phyloP scores from a whole-genome alignment of 2,329 filamentous ascomycete genomes.

The Ophiocordyceps camponoti-floridani region DNA sequence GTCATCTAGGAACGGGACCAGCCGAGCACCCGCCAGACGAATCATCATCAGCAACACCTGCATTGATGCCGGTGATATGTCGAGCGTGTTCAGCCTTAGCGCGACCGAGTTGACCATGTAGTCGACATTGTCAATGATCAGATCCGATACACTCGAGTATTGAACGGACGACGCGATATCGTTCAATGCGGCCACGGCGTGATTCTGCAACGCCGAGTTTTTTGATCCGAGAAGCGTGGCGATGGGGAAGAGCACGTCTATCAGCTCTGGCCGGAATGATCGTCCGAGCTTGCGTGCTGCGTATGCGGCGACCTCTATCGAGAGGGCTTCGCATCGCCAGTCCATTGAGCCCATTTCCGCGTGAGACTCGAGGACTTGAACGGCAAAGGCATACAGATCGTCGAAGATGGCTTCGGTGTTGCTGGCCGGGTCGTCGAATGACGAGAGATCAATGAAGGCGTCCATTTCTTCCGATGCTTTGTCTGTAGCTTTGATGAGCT shows the following conservation, averaged over 20 bases:
- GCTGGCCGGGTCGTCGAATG: conserved; percentile 16
- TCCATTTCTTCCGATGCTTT: conserved; percentile 36
- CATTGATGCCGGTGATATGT: conserved; percentile 79
- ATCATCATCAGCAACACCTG: conserved; percentile 93
- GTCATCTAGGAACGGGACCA: conserved; percentile 84
- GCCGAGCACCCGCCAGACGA: conserved; percentile 57
- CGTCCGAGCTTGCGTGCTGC: conserved; percentile 48
- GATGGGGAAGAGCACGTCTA: conserved; percentile 84
- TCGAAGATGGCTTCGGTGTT: conserved; percentile 31
- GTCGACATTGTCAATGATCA: conserved; percentile 84
- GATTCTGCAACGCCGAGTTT: conserved; percentile 48
- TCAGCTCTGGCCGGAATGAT: conserved; percentile 67
- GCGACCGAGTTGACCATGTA: conserved; percentile 92
- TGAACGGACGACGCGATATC: conserved; percentile 57
- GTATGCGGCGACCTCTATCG: conserved; percentile 64
- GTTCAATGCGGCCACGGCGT: conserved; percentile 73
- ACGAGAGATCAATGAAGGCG: conserved; percentile 43
- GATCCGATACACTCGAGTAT: conserved; percentile 54
- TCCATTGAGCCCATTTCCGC: conserved; percentile 32
- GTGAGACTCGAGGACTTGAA: conserved; percentile 39
- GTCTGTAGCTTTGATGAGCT: conserved; percentile 44
- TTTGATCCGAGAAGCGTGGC: conserved; percentile 69
- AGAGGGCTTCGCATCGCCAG: conserved; percentile 61
- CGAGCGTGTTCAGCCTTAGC: conserved; percentile 75
- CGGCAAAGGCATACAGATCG: conserved; percentile 53